Conservation (phyloP, 2,329 filamentous ascomycete genomes). For the Fusarium brachygibbosum region DNA sequence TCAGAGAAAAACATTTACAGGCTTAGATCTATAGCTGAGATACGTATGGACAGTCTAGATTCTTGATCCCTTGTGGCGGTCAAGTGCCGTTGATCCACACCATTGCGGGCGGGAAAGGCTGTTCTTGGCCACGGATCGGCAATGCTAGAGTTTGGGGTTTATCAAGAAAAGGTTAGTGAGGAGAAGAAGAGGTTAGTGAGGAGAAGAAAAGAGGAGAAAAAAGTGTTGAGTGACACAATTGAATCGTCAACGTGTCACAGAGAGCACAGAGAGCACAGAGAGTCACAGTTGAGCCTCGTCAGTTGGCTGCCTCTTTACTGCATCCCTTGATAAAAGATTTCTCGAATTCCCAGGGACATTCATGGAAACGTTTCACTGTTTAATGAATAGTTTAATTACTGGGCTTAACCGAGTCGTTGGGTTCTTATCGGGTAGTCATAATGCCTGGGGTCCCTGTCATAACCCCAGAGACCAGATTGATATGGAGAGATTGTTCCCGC, state of each 20-base stretch:
- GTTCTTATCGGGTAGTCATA: slow-evolving; percentile 36
- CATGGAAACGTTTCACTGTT: slow-evolving; percentile 13
- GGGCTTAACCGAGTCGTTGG: slow-evolving; percentile 47
- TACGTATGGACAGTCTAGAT: neutral
- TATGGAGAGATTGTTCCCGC: neutral
- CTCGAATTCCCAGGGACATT: too few species aligned
- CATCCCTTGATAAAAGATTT: too few species aligned
- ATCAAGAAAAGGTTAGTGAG: slow-evolving; percentile 1
- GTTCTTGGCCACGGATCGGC: slow-evolving; percentile 26
- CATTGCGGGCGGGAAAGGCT: slow-evolving; percentile 37
- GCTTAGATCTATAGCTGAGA: slow-evolving; percentile 43
- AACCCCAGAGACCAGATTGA: slow-evolving; percentile 1
- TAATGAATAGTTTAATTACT: slow-evolving; percentile 43
- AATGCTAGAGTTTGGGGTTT: neutral
- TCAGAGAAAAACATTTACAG: slow-evolving; percentile 27
- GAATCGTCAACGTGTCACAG: neutral
- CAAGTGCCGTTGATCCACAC: slow-evolving; percentile 42
- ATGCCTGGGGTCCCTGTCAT: slow-evolving; percentile 1
- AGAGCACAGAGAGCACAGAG: too few species aligned
- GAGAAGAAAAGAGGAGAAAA: neutral
- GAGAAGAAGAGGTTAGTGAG: neutral
- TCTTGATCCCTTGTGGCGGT: slow-evolving; percentile 21
- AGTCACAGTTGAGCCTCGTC: too few species aligned
- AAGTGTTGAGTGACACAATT: slow-evolving; percentile 7
- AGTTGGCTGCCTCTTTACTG: slow-evolving; percentile 18